phyloP scores from a whole-genome alignment of 2,329 filamentous ascomycete species.

The Myriosclerotinia duriaeana region DNA sequence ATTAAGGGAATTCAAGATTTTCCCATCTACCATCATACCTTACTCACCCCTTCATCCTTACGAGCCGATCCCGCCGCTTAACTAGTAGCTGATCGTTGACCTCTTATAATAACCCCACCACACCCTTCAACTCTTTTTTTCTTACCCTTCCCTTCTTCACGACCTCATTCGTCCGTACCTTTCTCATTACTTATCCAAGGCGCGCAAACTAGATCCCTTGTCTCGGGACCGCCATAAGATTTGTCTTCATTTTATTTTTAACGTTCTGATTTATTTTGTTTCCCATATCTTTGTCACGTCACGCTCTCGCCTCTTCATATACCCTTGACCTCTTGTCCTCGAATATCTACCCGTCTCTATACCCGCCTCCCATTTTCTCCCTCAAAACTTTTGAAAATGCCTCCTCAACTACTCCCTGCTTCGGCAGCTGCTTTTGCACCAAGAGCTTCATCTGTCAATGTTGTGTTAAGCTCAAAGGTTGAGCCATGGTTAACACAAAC shows the following conservation, averaged over 20 bases:
- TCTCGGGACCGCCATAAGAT: conserved; percentile 48
- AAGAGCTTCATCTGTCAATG: conserved; percentile 83
- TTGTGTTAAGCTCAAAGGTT: conserved; percentile 87
- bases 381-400: conserved; percentile 57
- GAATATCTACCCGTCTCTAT: conserved; percentile 26
- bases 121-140: conserved; percentile 27
- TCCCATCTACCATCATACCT: conserved; percentile 17
- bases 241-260: conserved; percentile 43
- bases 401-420: conserved; percentile 87
- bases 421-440: conserved; percentile 96
- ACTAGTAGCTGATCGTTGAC: conserved; percentile 20
- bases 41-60: conserved; percentile 19
- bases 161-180: conserved; percentile 27
- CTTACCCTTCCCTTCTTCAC: conserved; percentile 34
- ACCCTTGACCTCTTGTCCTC: conserved; percentile 29
- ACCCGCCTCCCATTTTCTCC: conserved; percentile 18
- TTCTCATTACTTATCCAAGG: conserved; percentile 41
- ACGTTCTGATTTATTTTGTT: conserved; percentile 5
- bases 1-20: conserved; percentile 20
- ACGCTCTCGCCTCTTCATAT: conserved; percentile 27
- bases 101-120: conserved; percentile 27
- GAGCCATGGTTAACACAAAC: conserved; percentile 97
- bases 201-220: conserved; percentile 57
- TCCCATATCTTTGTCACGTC: conserved; percentile 18
- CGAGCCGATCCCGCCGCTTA: conserved; percentile 24